Conservation (phyloP, 805 yeast genomes). For the Deakozyma indianensis region DNA sequence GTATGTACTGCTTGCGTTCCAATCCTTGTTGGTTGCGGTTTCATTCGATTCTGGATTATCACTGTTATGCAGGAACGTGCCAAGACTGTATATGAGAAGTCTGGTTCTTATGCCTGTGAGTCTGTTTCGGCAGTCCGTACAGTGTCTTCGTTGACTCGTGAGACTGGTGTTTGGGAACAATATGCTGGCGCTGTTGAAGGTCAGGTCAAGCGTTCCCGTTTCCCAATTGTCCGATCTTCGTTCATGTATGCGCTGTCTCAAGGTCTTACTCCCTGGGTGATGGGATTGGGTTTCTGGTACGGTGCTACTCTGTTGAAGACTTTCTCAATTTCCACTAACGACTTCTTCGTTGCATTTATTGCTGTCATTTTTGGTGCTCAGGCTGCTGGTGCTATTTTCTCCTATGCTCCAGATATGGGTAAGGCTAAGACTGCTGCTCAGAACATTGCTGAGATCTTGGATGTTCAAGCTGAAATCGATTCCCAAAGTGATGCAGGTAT, state of each 20-base stretch:
- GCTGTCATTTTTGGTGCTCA: constrained; percentile 28
- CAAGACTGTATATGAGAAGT: constrained; percentile 22
- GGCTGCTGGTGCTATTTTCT: constrained; percentile 26
- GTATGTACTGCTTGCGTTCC: constrained; percentile 27
- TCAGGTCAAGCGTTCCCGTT: constrained; percentile 19
- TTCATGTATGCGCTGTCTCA: constrained; percentile 25
- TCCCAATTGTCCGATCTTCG: constrained; percentile 18
- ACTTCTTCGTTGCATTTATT: constrained; percentile 26
- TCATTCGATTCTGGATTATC: constrained; percentile 22
- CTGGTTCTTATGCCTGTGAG: constrained; percentile 28
- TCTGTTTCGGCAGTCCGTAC: constrained; percentile 26
- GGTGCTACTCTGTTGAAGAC: constrained; percentile 24
- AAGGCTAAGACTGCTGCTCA: constrained; percentile 25
- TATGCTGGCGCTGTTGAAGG: constrained; percentile 17
- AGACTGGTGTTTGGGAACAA: constrained; percentile 20
- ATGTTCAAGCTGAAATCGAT: constrained; percentile 22
- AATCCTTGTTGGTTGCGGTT: constrained; percentile 26
- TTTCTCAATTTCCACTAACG: constrained; percentile 16
- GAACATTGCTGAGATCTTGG: constrained; percentile 20
- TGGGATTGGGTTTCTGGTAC: constrained; percentile 30
- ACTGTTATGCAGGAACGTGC: constrained; percentile 22
- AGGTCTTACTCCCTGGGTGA: constrained; percentile 25
- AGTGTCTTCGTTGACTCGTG: constrained; percentile 27
- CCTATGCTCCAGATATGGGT: constrained; percentile 30
- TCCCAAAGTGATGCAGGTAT: constrained; percentile 18